Percentiles rank a stretch among this genome's conserved stretches.
These are phyloP conservation scores for Aspergillus hortae DNA, from an alignment of 2,329 filamentous ascomycete species.

Conservation along the genomic window DNA sequence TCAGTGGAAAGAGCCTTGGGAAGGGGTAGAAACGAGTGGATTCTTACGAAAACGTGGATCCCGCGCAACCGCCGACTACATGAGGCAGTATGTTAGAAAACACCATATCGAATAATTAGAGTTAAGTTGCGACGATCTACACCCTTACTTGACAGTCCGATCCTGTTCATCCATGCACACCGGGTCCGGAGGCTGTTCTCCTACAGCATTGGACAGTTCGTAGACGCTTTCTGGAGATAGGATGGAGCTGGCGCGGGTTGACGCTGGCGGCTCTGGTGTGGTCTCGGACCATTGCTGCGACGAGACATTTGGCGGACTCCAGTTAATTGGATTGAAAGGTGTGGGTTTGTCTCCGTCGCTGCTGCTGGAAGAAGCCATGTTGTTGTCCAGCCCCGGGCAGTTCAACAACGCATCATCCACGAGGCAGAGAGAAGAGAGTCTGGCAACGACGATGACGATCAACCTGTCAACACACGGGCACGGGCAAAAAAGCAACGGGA, in stretches of 20 bases:
- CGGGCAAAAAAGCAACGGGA: not conserved
- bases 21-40: not conserved
- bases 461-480: not conserved
- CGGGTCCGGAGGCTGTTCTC: not conserved
- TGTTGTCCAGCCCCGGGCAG: not conserved
- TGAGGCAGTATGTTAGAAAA: not conserved
- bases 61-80: slow-evolving; percentile 17
- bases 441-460: not conserved
- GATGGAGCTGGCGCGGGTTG: slow-evolving; percentile 1
- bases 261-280: slow-evolving; percentile 1
- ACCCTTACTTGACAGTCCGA: slow-evolving; percentile 16
- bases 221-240: slow-evolving; percentile 5
- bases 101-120: slow-evolving; percentile 3
- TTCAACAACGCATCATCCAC: not conserved
- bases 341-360: slow-evolving; percentile 4
- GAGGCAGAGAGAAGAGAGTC: not conserved
- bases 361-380: slow-evolving; percentile 9
- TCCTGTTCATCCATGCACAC: slow-evolving; percentile 8
- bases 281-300: not conserved
- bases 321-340: slow-evolving; percentile 8
- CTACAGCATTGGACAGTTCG: not conserved
- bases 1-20: not conserved
- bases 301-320: slow-evolving; percentile 4
- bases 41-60: slow-evolving; percentile 25
- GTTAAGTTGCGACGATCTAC: not conserved